A percentile compares a stretch with the other conserved stretches of the same genome.
phyloP scores from a whole-genome alignment of 805 yeast genomes.

The Crinitomyces ghanaensis region DNA sequence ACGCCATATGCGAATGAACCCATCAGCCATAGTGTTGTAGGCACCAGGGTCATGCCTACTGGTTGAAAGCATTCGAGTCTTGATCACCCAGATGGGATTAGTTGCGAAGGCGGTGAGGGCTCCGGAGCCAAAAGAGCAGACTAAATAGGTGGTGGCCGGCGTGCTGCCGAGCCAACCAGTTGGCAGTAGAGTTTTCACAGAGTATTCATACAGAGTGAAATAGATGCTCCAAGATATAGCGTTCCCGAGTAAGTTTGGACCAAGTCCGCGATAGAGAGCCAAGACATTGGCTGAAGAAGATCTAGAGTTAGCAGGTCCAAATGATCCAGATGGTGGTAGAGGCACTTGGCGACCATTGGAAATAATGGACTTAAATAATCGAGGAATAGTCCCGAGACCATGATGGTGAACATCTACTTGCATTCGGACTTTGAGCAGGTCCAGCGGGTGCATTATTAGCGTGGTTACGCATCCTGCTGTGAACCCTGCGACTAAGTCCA shows the following conservation, averaged over 20 bases:
- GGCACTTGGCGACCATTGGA: slow-evolving; percentile 6
- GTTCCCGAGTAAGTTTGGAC: slow-evolving; percentile 74
- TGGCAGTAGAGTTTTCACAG: slow-evolving; percentile 19
- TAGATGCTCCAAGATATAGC: slow-evolving; percentile 84
- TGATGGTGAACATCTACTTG: slow-evolving; percentile 32
- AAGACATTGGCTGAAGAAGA: no score
- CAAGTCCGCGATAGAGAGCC: slow-evolving; percentile 57
- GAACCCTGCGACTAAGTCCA: slow-evolving; percentile 53
- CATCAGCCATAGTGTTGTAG: slow-evolving; percentile 47
- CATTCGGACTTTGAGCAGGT: slow-evolving; percentile 68
- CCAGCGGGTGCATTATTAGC: slow-evolving; percentile 76
- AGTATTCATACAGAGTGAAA: slow-evolving; percentile 61
- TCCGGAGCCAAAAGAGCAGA: slow-evolving; percentile 62
- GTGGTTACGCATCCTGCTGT: slow-evolving; percentile 78
- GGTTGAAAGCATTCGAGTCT: slow-evolving; percentile 72
- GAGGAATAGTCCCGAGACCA: slow-evolving; percentile 7
- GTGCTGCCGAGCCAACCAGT: slow-evolving; percentile 1
- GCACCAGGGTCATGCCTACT: slow-evolving; percentile 32
- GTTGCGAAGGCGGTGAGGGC: slow-evolving; percentile 62
- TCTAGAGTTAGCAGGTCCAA: no score
- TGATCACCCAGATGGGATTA: slow-evolving; percentile 92
- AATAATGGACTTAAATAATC: slow-evolving; percentile 4
- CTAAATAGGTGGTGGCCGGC: slow-evolving; percentile 27
- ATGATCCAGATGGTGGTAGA: no score
- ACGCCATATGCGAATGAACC: slow-evolving; percentile 35